phyloP scores from a whole-genome alignment of 805 yeast genomes.

The Schwanniomyces pseudopolymorphus region DNA sequence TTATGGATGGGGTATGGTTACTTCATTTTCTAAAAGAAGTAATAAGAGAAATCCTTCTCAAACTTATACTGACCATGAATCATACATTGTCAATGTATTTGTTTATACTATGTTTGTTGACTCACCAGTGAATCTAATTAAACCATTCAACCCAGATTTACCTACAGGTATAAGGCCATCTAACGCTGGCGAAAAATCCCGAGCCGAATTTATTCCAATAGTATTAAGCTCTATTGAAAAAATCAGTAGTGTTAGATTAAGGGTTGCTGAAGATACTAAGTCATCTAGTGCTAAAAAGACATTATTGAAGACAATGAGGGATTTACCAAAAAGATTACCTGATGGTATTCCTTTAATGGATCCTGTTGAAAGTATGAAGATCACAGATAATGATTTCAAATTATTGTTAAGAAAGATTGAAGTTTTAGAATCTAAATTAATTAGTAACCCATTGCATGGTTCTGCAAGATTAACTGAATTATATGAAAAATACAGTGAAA shows the following conservation, averaged over 20 bases:
- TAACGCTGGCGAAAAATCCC: slow-evolving; percentile 62
- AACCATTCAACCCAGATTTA: slow-evolving; percentile 72
- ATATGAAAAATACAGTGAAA: slow-evolving; percentile 63
- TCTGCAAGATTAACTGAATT: slow-evolving; percentile 60
- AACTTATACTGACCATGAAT: slow-evolving; percentile 77
- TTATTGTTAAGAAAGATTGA: slow-evolving; percentile 73
- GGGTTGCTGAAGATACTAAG: slow-evolving; percentile 74
- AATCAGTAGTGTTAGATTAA: slow-evolving; percentile 78
- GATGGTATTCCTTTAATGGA: slow-evolving; percentile 91
- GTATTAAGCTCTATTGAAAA: slow-evolving; percentile 73
- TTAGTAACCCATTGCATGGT: slow-evolving; percentile 64
- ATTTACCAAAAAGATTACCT: slow-evolving; percentile 79
- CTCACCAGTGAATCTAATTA: slow-evolving; percentile 78
- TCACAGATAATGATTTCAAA: slow-evolving; percentile 76
- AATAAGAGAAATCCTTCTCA: slow-evolving; percentile 59
- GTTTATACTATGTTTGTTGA: slow-evolving; percentile 76
- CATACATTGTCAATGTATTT: slow-evolving; percentile 83
- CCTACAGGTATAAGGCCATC: slow-evolving; percentile 92
- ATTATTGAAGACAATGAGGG: slow-evolving; percentile 69
- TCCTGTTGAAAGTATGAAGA: slow-evolving; percentile 91
- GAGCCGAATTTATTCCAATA: slow-evolving; percentile 79
- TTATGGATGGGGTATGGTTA: slow-evolving; percentile 97
- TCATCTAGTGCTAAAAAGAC: slow-evolving; percentile 55
- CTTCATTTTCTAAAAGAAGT: slow-evolving; percentile 68
- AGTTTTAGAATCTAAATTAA: slow-evolving; percentile 73